A percentile compares a stretch with the other conserved stretches of the same genome.
Conservation (phyloP, 495 filamentous ascomycete genomes). For the Copromyces sp. region DNA sequence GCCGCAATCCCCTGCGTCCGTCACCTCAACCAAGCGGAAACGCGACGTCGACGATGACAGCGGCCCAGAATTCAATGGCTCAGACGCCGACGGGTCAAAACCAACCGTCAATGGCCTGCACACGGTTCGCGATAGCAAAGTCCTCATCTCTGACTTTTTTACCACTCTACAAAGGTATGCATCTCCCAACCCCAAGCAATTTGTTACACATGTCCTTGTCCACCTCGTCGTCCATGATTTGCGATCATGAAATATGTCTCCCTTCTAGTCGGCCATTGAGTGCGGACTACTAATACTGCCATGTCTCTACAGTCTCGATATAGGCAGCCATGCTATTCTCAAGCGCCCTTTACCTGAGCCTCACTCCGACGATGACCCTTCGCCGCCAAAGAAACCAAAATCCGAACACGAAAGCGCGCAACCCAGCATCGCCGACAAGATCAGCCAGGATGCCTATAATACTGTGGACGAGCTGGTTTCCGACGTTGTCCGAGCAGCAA, state of each 20-base stretch:
- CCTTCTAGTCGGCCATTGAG: neutral
- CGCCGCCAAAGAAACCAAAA: constrained; percentile 35
- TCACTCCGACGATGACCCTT: constrained; percentile 27
- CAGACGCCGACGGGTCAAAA: constrained; percentile 13
- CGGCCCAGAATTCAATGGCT: constrained; percentile 18
- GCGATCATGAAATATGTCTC: constrained; percentile 6
- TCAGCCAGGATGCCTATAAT: constrained; percentile 31
- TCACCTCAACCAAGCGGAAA: constrained; percentile 44
- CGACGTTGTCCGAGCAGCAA: constrained; percentile 32
- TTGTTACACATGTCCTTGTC: neutral
- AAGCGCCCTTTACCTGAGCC: constrained; percentile 32
- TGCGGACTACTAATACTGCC: constrained; percentile 3
- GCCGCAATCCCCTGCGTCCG: constrained; percentile 29
- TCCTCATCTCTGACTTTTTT: constrained; percentile 32
- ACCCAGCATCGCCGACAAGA: constrained; percentile 36
- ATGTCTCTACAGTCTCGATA: constrained; percentile 28
- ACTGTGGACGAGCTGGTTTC: constrained; percentile 34
- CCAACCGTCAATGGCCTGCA: constrained; percentile 19
- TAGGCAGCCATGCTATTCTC: constrained; percentile 29
- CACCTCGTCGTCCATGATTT: constrained; percentile 1
- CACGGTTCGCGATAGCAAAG: constrained; percentile 11
- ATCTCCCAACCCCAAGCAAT: neutral
- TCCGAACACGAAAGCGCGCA: constrained; percentile 21
- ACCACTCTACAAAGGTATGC: constrained; percentile 35
- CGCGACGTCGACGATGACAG: constrained; percentile 39